Conservation (phyloP, 116 monocot genomes). For the Posidonia oceanica region DNA sequence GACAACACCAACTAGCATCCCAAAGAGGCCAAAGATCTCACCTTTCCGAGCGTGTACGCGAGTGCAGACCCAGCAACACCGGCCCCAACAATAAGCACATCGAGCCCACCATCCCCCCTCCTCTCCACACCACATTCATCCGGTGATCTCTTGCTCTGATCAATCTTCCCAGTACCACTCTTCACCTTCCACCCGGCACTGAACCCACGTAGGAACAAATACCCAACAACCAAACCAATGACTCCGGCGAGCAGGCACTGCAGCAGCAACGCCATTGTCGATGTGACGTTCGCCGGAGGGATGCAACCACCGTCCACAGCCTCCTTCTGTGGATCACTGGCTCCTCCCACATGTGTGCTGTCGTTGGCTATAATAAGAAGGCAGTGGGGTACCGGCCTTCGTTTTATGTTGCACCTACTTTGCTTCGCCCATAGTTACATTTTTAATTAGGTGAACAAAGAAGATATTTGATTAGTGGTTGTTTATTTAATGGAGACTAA, state of each 20-base stretch:
- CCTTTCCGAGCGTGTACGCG: constrained; percentile 54
- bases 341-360: too few relatives aligned
- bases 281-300: not conserved
- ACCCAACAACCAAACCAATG: not conserved
- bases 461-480: too few relatives aligned
- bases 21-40: not conserved
- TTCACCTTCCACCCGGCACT: not conserved
- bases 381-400: too few relatives aligned
- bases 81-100: constrained; percentile 51
- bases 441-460: too few relatives aligned
- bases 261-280: not conserved
- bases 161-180: not conserved
- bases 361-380: too few relatives aligned
- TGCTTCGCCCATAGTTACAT: too few relatives aligned
- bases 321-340: too few relatives aligned
- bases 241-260: not conserved
- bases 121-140: not conserved
- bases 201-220: not conserved
- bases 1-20: not conserved
- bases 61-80: constrained; percentile 68
- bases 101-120: not conserved
- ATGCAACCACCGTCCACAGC: too few relatives aligned
- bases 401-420: too few relatives aligned
- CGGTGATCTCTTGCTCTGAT: not conserved
- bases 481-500: too few relatives aligned